Base-by-base conservation (phyloP, 2,329 filamentous ascomycete species). In the Tricladium varicosporioides region DNA sequence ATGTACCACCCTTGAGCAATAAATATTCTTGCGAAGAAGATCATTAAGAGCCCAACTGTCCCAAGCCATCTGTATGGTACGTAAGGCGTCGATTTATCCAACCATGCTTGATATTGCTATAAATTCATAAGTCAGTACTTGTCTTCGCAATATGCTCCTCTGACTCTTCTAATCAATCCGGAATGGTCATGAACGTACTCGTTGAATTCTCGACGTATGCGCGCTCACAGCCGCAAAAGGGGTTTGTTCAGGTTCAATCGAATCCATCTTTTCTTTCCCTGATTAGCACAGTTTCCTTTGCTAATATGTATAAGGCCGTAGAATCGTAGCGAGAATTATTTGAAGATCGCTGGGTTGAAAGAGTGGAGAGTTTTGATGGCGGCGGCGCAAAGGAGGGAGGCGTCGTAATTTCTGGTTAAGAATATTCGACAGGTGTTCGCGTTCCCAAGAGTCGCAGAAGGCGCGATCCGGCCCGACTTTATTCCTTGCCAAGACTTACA, bases 1-100 rank as follows among this genome's bases (percentile, higher is more conserved):
- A 99, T 97, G 74, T 99, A 99, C 94, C 94, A 99, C 76, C 94
- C 94, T 78, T 97, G 92, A 58, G 92, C 91, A 51, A 96, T 63
- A 64, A 99, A 80, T 74, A 99, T 95, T 72, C 94, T 87, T 65
- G 94, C 72, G 72, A 91, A 93, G 80, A 99, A 99, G 67, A 92
- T 61, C 61, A 91, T 56, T 58, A 97, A 84, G 55, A 88, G 80
- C 43, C 83, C 79, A 51, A 76, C 89, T n/a, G 93, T 96, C 73
- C 87, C 87, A 60, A 88, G 72, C 94, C 94, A 99, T 80, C 94
- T 84, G 77, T 97, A 96, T 57, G 87, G 78, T 54, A 92, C 86
- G 74, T 85, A 95, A 13, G 94, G 94, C 9, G 93, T 97, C 52
- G 89, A 93, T 76, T 92, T 89, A 76, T 99, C 94, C 65, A 99